Conservation (phyloP, 2,329 filamentous ascomycete species). For the Aspergillus phoenicis region DNA sequence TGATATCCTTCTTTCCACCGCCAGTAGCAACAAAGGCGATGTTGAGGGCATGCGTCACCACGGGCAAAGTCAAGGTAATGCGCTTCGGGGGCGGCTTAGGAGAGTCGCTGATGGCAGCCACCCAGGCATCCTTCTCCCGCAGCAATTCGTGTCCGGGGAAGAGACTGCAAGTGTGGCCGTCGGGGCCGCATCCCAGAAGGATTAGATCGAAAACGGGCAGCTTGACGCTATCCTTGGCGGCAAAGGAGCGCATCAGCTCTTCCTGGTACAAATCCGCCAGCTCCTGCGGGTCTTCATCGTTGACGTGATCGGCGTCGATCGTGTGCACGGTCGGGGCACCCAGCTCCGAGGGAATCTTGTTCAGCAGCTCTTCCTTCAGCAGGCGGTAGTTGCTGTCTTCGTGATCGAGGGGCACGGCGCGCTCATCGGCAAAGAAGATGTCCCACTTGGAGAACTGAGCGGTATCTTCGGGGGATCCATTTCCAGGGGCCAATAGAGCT, state of each 20-base stretch:
- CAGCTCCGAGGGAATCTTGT: slow-evolving; percentile 74
- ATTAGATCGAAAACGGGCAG: slow-evolving; percentile 94
- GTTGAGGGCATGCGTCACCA: slow-evolving; percentile 81
- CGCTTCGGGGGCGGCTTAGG: slow-evolving; percentile 90
- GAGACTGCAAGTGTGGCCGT: slow-evolving; percentile 95
- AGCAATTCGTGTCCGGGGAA: slow-evolving; percentile 89
- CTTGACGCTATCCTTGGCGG: slow-evolving; percentile 88
- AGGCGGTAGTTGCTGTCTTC: slow-evolving; percentile 92
- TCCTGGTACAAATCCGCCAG: slow-evolving; percentile 94
- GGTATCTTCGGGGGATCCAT: slow-evolving; percentile 59
- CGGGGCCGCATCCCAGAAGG: slow-evolving; percentile 88
- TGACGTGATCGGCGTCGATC: slow-evolving; percentile 67
- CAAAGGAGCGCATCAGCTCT: slow-evolving; percentile 80
- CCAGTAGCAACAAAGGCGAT: slow-evolving; percentile 93
- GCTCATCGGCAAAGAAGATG: slow-evolving; percentile 98
- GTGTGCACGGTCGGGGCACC: slow-evolving; percentile 73
- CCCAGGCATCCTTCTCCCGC: slow-evolving; percentile 86
- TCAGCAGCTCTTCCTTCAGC: slow-evolving; percentile 81
- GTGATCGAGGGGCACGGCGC: slow-evolving; percentile 88
- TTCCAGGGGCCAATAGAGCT: slow-evolving; percentile 68
- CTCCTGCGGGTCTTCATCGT: slow-evolving; percentile 85
- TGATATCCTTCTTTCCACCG: slow-evolving; percentile 81
- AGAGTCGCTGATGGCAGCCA: slow-evolving; percentile 86
- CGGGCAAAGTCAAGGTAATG: slow-evolving; percentile 89
- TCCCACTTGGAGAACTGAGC: slow-evolving; percentile 88